These are phyloP conservation scores for Capronia americana DNA, from an alignment of 2,329 filamentous ascomycete genomes.

Conservation along the genomic window DNA sequence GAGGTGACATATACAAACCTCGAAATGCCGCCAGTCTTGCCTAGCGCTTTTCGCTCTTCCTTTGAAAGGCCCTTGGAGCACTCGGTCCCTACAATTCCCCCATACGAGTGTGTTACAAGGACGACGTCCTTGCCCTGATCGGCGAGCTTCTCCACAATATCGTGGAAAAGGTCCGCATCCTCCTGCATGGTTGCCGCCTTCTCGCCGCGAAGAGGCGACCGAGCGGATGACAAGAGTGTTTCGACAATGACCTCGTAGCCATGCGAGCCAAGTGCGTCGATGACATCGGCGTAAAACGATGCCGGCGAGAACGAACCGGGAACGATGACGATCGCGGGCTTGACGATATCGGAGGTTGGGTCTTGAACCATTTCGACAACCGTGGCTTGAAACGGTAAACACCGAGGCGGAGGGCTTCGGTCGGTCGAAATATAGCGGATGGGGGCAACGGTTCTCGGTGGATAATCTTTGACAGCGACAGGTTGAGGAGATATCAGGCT, in stretches of 20 bases:
- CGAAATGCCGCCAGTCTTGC: slow-evolving; percentile 39
- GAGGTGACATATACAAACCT: slow-evolving; percentile 41
- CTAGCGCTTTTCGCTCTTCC: slow-evolving; percentile 31
- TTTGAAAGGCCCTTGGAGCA: slow-evolving; percentile 42
- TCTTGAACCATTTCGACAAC: slow-evolving; percentile 5
- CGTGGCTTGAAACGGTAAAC: background rate
- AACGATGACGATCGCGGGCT: slow-evolving; percentile 47
- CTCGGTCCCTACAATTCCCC: slow-evolving; percentile 43
- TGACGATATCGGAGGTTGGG: background rate
- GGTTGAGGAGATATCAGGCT: too few species aligned
- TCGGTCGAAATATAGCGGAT: background rate
- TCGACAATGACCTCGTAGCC: slow-evolving; percentile 44
- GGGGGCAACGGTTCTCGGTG: too few species aligned
- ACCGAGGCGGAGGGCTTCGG: background rate
- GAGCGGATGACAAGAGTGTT: slow-evolving; percentile 41
- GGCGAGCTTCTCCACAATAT: slow-evolving; percentile 37
- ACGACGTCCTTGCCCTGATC: slow-evolving; percentile 42
- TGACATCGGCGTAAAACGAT: slow-evolving; percentile 35
- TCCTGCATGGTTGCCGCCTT: slow-evolving; percentile 42
- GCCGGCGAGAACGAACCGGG: slow-evolving; percentile 43
- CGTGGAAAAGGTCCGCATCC: slow-evolving; percentile 44
- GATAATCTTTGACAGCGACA: too few species aligned
- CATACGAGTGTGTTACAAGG: slow-evolving; percentile 46
- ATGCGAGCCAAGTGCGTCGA: slow-evolving; percentile 41
- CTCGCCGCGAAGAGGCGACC: slow-evolving; percentile 17